Conservation (phyloP, 169 alveolate genomes). For the Prorocentrum cordatum region DNA sequence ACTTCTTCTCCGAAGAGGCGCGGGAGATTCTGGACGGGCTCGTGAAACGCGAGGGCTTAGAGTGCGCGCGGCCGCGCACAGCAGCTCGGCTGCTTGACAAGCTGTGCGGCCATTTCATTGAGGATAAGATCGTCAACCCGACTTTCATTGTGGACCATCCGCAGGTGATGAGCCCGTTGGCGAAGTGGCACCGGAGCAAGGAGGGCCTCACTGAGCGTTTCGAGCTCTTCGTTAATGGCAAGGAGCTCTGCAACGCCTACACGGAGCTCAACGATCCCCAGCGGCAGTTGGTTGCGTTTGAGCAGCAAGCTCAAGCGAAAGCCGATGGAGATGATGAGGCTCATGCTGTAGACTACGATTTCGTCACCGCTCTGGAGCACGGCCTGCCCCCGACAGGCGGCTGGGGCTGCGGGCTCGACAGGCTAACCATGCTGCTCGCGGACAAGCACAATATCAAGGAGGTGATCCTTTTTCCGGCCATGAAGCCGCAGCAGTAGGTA, state of each 20-base stretch:
- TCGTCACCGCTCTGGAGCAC: constrained; percentile 90
- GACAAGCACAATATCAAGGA: constrained; percentile 92
- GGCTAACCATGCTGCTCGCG: constrained; percentile 93
- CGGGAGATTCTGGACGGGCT: constrained; percentile 72
- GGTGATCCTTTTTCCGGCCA: constrained; percentile 96
- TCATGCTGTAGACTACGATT: constrained; percentile 75
- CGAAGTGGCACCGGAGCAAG: constrained; percentile 87
- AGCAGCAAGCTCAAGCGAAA: constrained; percentile 78
- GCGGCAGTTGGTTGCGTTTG: constrained; percentile 88
- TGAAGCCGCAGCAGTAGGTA: constrained; percentile 82
- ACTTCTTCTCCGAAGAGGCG: constrained; percentile 70
- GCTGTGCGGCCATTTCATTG: constrained; percentile 84
- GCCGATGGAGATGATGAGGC: constrained; percentile 78
- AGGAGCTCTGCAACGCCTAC: constrained; percentile 96
- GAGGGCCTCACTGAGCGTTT: constrained; percentile 92
- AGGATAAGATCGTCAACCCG: constrained; percentile 84
- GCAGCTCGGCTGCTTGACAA: constrained; percentile 39
- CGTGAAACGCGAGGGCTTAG: constrained; percentile 74
- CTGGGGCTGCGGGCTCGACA: constrained; percentile 96
- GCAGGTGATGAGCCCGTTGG: constrained; percentile 97
- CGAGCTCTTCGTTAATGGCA: constrained; percentile 93
- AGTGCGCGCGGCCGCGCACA: constrained; percentile 32
- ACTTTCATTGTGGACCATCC: constrained; percentile 96
- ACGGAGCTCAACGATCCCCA: constrained; percentile 99
- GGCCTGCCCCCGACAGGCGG: constrained; percentile 99